phyloP scores from a whole-genome alignment of 768 basidiomycete genomes.

The Daedaleopsis sinensis region DNA sequence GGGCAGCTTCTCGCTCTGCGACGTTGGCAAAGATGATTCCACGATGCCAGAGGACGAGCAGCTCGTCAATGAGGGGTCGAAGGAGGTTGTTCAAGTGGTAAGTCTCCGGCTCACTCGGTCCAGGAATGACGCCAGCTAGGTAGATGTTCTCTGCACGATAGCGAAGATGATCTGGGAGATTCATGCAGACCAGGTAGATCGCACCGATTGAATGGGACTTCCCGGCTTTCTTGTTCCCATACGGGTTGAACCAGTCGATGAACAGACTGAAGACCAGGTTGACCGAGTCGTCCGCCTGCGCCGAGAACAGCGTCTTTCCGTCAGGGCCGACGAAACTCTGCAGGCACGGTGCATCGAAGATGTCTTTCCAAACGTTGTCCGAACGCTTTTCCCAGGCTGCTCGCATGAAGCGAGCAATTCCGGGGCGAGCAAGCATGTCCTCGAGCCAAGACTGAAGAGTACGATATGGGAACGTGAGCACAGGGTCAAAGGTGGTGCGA shows the following conservation, averaged over 20 bases:
- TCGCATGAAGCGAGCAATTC: too few species aligned
- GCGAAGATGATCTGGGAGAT: slow-evolving; percentile 28
- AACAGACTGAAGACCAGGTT: slow-evolving; percentile 18
- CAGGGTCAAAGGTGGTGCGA: too few species aligned
- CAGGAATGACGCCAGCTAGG: slow-evolving; percentile 44
- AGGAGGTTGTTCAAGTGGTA: slow-evolving; percentile 42
- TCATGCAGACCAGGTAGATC: slow-evolving; percentile 29
- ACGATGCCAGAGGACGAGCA: slow-evolving; percentile 37
- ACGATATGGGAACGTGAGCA: too few species aligned
- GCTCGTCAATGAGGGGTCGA: slow-evolving; percentile 40
- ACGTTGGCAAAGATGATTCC: slow-evolving; percentile 28
- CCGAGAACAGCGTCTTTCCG: slow-evolving; percentile 1
- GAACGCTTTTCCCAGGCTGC: background rate
- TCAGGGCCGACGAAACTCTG: slow-evolving; percentile 17
- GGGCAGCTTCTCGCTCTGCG: too few species aligned
- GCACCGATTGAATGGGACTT: slow-evolving; percentile 16
- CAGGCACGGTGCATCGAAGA: slow-evolving; percentile 13
- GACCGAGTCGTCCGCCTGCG: background rate
- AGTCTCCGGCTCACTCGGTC: slow-evolving; percentile 39
- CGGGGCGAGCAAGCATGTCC: too few species aligned
- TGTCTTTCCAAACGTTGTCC: slow-evolving; percentile 10
- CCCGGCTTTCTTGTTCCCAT: slow-evolving; percentile 11
- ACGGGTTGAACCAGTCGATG: slow-evolving; percentile 24
- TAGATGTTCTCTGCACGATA: slow-evolving; percentile 39
- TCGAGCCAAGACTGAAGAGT: too few species aligned